A percentile compares a stretch with the other conserved stretches of the same genome.
Conservation (phyloP, 139 green algal species). For the Yamagishiella unicocca region DNA sequence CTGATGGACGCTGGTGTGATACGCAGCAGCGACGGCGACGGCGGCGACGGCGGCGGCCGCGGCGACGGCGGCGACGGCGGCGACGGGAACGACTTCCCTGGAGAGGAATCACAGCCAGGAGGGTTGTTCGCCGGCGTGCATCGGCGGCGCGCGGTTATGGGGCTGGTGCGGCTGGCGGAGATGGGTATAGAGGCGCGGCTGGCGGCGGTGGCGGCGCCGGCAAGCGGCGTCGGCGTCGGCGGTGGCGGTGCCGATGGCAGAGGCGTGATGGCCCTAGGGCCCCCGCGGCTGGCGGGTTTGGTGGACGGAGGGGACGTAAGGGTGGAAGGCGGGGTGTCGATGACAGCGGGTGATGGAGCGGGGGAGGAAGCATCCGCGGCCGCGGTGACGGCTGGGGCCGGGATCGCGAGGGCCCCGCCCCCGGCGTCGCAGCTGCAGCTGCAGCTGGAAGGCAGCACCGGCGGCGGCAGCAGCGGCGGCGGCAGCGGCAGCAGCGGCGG, state of each 20-base stretch:
- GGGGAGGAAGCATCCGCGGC: no score
- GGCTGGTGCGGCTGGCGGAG: conserved; percentile 10
- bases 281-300: not conserved
- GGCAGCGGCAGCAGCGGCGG: not conserved
- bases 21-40: not conserved
- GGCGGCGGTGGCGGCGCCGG: not conserved
- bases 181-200: not conserved
- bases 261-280: not conserved
- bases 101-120: not conserved
- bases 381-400: no score
- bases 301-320: no score
- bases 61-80: not conserved
- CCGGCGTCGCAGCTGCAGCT: no score
- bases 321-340: no score
- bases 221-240: not conserved
- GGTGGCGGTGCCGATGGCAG: not conserved
- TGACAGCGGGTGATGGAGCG: no score
- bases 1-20: not conserved
- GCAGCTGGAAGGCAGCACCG: no score
- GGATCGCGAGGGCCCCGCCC: no score
- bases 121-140: no score
- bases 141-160: no score
- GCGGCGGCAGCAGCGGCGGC: not conserved
- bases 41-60: not conserved
- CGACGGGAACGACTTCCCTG: not conserved